A percentile compares a stretch with the other conserved stretches of the same genome.
These are phyloP conservation scores for Pseudoperonospora humuli DNA, from an alignment of 352 stramenopile species.

Conservation along the genomic window DNA sequence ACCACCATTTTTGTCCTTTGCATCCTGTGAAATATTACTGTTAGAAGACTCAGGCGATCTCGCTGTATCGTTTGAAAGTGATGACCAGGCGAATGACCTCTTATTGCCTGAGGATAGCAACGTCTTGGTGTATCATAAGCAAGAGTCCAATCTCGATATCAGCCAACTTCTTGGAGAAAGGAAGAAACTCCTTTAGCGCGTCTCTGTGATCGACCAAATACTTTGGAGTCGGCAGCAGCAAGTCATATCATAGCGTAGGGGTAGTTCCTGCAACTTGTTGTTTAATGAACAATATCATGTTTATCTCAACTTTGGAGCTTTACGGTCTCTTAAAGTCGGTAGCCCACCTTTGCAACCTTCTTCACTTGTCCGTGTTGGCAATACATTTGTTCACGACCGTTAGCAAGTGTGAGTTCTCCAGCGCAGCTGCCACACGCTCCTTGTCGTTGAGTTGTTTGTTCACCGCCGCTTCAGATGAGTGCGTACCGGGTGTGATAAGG, in stretches of 20 bases:
- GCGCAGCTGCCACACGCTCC: conserved; percentile 91
- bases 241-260: not conserved
- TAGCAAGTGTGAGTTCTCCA: conserved; percentile 95
- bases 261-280: not conserved
- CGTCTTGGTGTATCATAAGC: not conserved
- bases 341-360: not conserved
- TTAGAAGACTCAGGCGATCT: no score
- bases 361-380: conserved; percentile 81
- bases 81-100: conserved; percentile 2
- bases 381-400: conserved; percentile 97
- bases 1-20: no score
- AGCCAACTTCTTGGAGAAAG: conserved; percentile 30
- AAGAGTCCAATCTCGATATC: conserved; percentile 6
- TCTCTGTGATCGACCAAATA: conserved; percentile 34
- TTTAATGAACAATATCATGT: conserved; percentile 25
- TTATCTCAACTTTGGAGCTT: conserved; percentile 10
- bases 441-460: conserved; percentile 98
- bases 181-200: conserved; percentile 25
- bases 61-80: not conserved
- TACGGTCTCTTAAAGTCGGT: conserved; percentile 1
- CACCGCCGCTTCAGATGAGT: conserved; percentile 91
- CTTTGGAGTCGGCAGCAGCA: conserved; percentile 13
- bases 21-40: no score
- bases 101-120: conserved; percentile 1
- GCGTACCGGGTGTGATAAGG: conserved; percentile 90